Base-by-base conservation (phyloP, 768 basidiomycete genomes). In the Boletus sp. region DNA sequence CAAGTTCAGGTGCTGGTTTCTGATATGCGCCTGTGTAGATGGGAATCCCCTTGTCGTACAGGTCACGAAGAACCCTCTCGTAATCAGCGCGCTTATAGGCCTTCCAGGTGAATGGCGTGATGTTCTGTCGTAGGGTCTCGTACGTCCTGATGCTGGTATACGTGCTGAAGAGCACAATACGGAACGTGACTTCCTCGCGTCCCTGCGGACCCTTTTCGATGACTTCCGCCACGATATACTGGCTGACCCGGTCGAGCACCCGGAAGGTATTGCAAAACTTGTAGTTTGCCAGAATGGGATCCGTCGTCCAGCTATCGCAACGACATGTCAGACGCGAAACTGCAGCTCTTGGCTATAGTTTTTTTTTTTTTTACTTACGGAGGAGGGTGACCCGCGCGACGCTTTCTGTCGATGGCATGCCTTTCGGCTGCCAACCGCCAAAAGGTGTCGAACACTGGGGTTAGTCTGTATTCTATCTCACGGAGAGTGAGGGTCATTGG, bases 181-280 rank as follows among this genome's bases (percentile, higher is more conserved):
- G 85, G 59, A 92, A 92, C 23, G 81, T 78, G 50, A 88, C 66
- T 67, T 92, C 90, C 14, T 71, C 69, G 21, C 79, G 77, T 30
- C 75, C 70, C 60, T 84, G 83, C 3, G 81, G 74, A 37, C 88
- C 88, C 62, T 82, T 80, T 59, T 84, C 77, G 56, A 91, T 83
- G 55, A 92, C 87, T 51, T 88, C 78, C 7, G 68, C 62, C 32
- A 92, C 76, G 53, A 91, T 74, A 57, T 78, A 92, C 61, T 92
- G 90, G 30, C 79, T 82, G 17, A 77, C 77, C 34, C 81, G 82
- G 72, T 92, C 90, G 41, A 84, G 76, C 8, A 90, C 82, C 34
- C 90, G 86, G 64, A 79, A 92, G 0, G 85, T 80, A 62, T 90
- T 89, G 71, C 87, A 89, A 65, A 90, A 90, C 30, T 75, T 77